Percentiles rank a stretch among this genome's conserved stretches.
phyloP scores from a whole-genome alignment of 2,329 filamentous ascomycete species.

The Trichoderma citrinoviride region DNA sequence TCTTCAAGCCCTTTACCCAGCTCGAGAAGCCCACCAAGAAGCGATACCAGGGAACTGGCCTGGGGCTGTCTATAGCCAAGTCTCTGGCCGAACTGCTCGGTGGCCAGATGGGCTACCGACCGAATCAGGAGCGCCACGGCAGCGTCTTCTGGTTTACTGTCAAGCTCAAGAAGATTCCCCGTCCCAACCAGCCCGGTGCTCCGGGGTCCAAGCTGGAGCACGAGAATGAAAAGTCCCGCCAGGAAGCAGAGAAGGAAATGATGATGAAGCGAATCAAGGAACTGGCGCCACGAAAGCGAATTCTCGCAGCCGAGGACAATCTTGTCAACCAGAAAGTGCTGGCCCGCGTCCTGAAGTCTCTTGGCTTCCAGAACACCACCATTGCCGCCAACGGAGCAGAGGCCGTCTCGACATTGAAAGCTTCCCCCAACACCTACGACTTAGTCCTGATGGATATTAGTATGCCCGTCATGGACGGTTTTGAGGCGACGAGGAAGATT shows the following conservation, averaged over 20 bases:
- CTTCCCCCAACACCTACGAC: constrained; percentile 30
- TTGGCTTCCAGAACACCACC: constrained; percentile 40
- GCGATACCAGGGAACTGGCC: constrained; percentile 54
- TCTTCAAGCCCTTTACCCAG: constrained; percentile 57
- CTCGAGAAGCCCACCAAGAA: constrained; percentile 53
- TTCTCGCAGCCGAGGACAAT: constrained; percentile 44
- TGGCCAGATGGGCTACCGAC: constrained; percentile 42
- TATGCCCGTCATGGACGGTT: constrained; percentile 54
- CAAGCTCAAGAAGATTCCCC: constrained; percentile 39
- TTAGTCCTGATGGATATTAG: constrained; percentile 46
- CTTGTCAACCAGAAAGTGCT: constrained; percentile 44
- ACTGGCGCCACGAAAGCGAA: constrained; percentile 40
- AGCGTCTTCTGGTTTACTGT: constrained; percentile 54
- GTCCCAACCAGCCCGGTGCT: constrained; percentile 30
- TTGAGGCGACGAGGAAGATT: constrained; percentile 44
- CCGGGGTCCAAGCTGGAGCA: constrained; percentile 25
- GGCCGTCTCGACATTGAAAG: constrained; percentile 34
- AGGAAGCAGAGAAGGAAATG: constrained; percentile 30
- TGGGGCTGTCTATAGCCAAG: constrained; percentile 58
- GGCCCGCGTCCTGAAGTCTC: constrained; percentile 35
- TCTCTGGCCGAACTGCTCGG: constrained; percentile 56
- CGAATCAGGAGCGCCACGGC: constrained; percentile 46
- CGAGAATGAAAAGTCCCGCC: constrained; percentile 7
- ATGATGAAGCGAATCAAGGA: constrained; percentile 32
- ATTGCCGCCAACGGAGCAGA: constrained; percentile 25